Conservation (phyloP, 176 grass and related monocot genomes). For the Stipa capillata region DNA sequence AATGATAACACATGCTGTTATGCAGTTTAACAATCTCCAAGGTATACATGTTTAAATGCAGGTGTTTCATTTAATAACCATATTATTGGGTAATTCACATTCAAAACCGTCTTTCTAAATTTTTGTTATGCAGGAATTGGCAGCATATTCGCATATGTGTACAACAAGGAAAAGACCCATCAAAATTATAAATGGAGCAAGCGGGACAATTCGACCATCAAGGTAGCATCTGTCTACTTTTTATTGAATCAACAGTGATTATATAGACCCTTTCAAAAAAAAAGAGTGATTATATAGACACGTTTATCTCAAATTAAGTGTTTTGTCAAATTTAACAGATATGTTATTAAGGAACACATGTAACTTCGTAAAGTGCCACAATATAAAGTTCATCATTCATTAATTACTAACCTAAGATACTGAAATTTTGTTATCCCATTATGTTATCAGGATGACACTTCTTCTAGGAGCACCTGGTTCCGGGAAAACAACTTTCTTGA, state of each 20-base stretch:
- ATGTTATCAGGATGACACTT: slow-evolving; percentile 52
- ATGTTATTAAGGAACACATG: not conserved
- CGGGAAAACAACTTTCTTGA: slow-evolving; percentile 57
- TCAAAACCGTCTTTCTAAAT: not conserved
- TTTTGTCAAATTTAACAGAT: not conserved
- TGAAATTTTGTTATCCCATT: not conserved
- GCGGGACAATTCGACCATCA: slow-evolving; percentile 30
- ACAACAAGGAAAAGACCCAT: slow-evolving; percentile 15
- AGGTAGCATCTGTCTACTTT: slow-evolving; percentile 11
- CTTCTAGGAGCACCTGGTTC: slow-evolving; percentile 59
- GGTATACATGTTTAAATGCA: not conserved
- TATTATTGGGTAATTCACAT: not conserved
- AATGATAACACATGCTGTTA: not conserved
- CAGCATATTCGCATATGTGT: slow-evolving; percentile 10
- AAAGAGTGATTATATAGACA: no score
- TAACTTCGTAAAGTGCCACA: not conserved
- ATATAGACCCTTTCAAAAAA: not conserved
- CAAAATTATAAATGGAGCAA: slow-evolving; percentile 30
- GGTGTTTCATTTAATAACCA: not conserved
- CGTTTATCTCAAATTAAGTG: not conserved
- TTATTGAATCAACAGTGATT: not conserved
- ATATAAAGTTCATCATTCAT: not conserved
- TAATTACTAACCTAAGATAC: not conserved
- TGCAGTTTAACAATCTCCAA: not conserved
- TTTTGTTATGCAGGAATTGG: not conserved